These are phyloP conservation scores for Rhizopus sp. DNA, from an alignment of 371 early-diverging fungal genomes.

Conservation along the genomic window DNA sequence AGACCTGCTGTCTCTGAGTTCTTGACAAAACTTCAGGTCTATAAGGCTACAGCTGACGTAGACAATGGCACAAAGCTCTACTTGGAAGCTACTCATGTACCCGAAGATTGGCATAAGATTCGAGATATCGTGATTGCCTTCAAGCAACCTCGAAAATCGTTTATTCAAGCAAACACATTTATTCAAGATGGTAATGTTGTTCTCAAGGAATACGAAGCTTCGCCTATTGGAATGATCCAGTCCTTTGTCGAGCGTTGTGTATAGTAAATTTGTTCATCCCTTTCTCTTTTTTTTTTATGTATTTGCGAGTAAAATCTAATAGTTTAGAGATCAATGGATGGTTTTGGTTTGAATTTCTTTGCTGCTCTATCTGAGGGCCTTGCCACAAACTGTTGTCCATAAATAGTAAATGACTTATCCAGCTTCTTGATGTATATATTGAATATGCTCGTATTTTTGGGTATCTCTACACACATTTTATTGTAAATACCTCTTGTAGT, in stretches of 20 bases:
- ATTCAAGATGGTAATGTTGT: slow-evolving; percentile 40
- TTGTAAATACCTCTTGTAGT: not conserved
- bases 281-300: too few relatives aligned
- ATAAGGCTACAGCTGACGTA: slow-evolving; percentile 63
- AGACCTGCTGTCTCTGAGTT: slow-evolving; percentile 56
- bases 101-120: slow-evolving; percentile 47
- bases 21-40: slow-evolving; percentile 56
- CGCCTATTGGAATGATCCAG: slow-evolving; percentile 61
- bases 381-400: slow-evolving; percentile 80
- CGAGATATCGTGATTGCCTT: slow-evolving; percentile 57
- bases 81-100: slow-evolving; percentile 51
- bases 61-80: slow-evolving; percentile 50
- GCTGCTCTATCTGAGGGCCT: slow-evolving; percentile 79
- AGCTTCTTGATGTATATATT: slow-evolving; percentile 48
- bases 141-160: slow-evolving; percentile 61
- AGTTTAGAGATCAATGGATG: slow-evolving; percentile 72
- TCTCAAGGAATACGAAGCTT: slow-evolving; percentile 59
- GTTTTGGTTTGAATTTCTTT: slow-evolving; percentile 87
- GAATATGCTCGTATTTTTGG: slow-evolving; percentile 80
- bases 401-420: slow-evolving; percentile 60
- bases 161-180: slow-evolving; percentile 58
- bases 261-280: slow-evolving; percentile 9
- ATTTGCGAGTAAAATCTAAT: not conserved
- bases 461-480: slow-evolving; percentile 56
- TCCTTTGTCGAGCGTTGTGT: slow-evolving; percentile 56